Conservation (phyloP, 1,139 yeast genomes). For the Debaryomycetaceae sp. region DNA sequence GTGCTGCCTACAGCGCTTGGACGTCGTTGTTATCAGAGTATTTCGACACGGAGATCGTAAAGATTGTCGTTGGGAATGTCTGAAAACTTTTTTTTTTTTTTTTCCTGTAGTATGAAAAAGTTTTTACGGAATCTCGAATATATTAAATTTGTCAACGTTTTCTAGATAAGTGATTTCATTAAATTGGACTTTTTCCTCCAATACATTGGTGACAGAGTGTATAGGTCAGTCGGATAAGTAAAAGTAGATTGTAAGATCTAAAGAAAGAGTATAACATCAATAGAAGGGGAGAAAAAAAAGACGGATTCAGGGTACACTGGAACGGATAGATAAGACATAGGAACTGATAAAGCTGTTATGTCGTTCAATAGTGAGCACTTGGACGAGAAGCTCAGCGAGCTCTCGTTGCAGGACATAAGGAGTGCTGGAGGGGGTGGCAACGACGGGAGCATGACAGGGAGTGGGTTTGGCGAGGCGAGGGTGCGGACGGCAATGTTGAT, state of each 20-base stretch:
- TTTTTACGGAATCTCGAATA: constrained; percentile 1
- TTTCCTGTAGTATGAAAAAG: neutral
- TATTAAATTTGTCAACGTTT: neutral
- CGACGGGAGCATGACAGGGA: neutral
- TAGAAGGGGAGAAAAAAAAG: neutral
- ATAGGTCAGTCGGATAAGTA: too few relatives aligned
- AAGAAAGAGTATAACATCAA: too few relatives aligned
- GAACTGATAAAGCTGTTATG: constrained; percentile 4
- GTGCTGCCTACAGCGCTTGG: neutral
- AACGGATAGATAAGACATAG: neutral
- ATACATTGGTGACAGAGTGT: too few relatives aligned
- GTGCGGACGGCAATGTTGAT: neutral
- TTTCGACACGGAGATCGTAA: neutral
- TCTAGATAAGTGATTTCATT: neutral
- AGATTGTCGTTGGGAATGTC: neutral
- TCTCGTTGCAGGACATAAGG: constrained; percentile 8
- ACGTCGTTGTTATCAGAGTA: neutral
- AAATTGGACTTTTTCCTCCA: too few relatives aligned
- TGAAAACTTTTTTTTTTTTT: neutral
- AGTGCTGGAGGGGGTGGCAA: neutral
- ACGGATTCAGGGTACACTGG: neutral
- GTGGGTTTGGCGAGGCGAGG: neutral
- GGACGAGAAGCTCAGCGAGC: constrained; percentile 16
- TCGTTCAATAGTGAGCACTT: constrained; percentile 16
- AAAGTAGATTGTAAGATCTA: too few relatives aligned